Conservation (phyloP, 495 filamentous ascomycete species). For the Amorphotheca resinae region DNA sequence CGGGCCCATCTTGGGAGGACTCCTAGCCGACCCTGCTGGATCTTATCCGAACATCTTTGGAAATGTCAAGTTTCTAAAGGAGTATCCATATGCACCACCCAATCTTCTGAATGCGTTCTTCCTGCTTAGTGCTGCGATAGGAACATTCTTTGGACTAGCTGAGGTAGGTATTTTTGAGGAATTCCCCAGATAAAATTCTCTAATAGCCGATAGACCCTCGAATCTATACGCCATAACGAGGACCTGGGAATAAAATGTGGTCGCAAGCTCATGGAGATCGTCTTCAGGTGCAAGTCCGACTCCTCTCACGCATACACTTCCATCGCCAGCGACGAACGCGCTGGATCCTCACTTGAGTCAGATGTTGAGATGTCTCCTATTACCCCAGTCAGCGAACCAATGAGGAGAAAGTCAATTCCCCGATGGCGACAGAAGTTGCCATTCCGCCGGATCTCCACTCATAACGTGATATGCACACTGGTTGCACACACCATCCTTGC, state of each 20-base stretch:
- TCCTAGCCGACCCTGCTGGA: slow-evolving; percentile 60
- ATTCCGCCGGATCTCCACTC: slow-evolving; percentile 66
- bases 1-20: slow-evolving; percentile 58
- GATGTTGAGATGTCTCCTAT: slow-evolving; percentile 9
- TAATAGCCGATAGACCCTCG: slow-evolving; percentile 31
- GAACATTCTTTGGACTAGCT: slow-evolving; percentile 53
- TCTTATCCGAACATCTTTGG: slow-evolving; percentile 58
- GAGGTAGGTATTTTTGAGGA: slow-evolving; percentile 34
- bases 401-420: slow-evolving; percentile 9
- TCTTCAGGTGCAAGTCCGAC: neutral
- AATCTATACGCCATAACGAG: slow-evolving; percentile 31
- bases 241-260: slow-evolving; percentile 33
- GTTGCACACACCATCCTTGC: slow-evolving; percentile 56
- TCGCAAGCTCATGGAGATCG: slow-evolving; percentile 7
- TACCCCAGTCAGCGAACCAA: slow-evolving; percentile 2
- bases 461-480: slow-evolving; percentile 58
- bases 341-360: neutral
- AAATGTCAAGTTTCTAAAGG: slow-evolving; percentile 50
- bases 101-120: slow-evolving; percentile 61
- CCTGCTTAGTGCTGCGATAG: slow-evolving; percentile 38
- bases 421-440: slow-evolving; percentile 34
- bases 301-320: slow-evolving; percentile 15
- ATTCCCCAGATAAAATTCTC: neutral
- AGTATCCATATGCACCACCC: slow-evolving; percentile 62
- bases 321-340: slow-evolving; percentile 9